A percentile compares a stretch with the other conserved stretches of the same genome.
Evolutionary conservation across 78 protist species (phyloP).

Genomic region (Trichosphaerium sp.): DNA sequence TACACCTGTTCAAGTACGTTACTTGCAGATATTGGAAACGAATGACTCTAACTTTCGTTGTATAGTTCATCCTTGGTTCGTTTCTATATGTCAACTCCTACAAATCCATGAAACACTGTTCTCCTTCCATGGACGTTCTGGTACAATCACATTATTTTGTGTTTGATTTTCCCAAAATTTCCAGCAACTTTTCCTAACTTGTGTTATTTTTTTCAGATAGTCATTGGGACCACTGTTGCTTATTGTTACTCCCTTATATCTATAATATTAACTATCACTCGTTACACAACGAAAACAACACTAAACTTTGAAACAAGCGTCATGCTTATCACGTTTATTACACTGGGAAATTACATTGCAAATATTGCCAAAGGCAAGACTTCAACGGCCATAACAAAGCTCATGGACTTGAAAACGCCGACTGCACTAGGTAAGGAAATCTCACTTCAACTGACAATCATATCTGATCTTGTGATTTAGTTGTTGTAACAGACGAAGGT

Average conservation of each 20-base stretch:
- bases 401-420: slow-evolving; percentile 48
- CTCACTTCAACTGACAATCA: neutral
- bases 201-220: no score
- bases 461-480: neutral
- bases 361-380: slow-evolving; percentile 76
- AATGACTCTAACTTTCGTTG: no score
- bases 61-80: neutral
- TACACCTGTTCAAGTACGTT: slow-evolving; percentile 59
- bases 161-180: neutral
- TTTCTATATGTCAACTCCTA: slow-evolving; percentile 19
- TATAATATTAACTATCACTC: slow-evolving; percentile 4
- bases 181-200: neutral
- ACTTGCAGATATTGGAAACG: slow-evolving; percentile 59
- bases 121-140: slow-evolving; percentile 85
- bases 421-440: slow-evolving; percentile 2
- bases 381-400: slow-evolving; percentile 49
- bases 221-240: slow-evolving; percentile 72
- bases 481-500: neutral
- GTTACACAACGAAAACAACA: neutral
- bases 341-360: slow-evolving; percentile 79
- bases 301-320: slow-evolving; percentile 43
- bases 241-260: slow-evolving; percentile 60
- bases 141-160: slow-evolving; percentile 15
- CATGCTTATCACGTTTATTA: slow-evolving; percentile 70
- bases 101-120: slow-evolving; percentile 44